Conservation (phyloP, 148 eudicot genomes). For the Camellia granthamiana region DNA sequence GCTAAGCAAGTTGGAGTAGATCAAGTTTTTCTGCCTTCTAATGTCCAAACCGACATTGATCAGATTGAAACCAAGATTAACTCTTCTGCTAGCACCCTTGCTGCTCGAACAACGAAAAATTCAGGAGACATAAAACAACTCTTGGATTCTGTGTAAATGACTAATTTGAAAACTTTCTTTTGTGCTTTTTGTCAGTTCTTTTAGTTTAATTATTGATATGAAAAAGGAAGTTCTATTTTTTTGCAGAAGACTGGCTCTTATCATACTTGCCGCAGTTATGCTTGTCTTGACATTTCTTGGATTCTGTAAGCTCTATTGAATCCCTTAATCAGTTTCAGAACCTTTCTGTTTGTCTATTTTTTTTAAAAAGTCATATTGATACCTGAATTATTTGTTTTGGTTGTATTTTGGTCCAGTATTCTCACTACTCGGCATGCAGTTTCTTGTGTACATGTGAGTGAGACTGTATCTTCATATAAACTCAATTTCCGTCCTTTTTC, state of each 20-base stretch:
- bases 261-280: slow-evolving; percentile 80
- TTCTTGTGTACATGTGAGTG: slow-evolving; percentile 78
- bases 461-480: slow-evolving; percentile 9
- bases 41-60: slow-evolving; percentile 74
- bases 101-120: slow-evolving; percentile 47
- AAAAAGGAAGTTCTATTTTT: slow-evolving; percentile 11
- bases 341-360: neutral
- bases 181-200: neutral
- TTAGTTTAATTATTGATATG: neutral
- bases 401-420: slow-evolving; percentile 48
- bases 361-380: neutral
- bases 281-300: slow-evolving; percentile 75
- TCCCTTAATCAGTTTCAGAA: slow-evolving; percentile 10
- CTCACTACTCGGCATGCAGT: slow-evolving; percentile 80
- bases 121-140: slow-evolving; percentile 54
- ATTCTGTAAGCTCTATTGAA: slow-evolving; percentile 49
- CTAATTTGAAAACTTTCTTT: neutral
- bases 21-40: slow-evolving; percentile 49
- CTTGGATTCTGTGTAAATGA: slow-evolving; percentile 60
- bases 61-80: slow-evolving; percentile 54
- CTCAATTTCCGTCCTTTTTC: neutral
- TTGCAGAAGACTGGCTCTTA: slow-evolving; percentile 75
- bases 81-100: slow-evolving; percentile 56
- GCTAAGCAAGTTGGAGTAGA: slow-evolving; percentile 70
- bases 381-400: slow-evolving; percentile 3